These are phyloP conservation scores for Oryza nivara DNA, from an alignment of 176 grass and related monocot genomes.

Conservation along the genomic window DNA sequence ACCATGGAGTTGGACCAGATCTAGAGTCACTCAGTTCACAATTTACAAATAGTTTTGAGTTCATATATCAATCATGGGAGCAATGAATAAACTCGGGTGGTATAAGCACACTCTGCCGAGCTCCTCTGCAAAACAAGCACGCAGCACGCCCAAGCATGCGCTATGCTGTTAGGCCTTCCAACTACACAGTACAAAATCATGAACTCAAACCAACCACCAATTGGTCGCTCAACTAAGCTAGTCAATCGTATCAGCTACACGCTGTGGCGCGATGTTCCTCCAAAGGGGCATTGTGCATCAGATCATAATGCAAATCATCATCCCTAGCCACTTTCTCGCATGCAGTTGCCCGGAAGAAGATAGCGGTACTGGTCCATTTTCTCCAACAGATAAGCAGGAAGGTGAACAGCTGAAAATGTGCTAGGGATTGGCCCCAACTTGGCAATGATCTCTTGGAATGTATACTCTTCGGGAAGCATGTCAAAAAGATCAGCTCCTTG, in stretches of 20 bases:
- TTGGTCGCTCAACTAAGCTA: slow-evolving; percentile 50
- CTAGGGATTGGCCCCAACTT: slow-evolving; percentile 81
- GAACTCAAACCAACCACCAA: slow-evolving; percentile 37
- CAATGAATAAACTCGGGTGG: slow-evolving; percentile 54
- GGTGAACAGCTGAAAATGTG: slow-evolving; percentile 75
- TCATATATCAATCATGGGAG: slow-evolving; percentile 65
- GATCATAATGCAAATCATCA: slow-evolving; percentile 6
- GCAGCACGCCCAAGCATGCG: slow-evolving; percentile 40
- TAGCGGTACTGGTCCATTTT: slow-evolving; percentile 70
- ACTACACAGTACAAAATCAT: slow-evolving; percentile 47
- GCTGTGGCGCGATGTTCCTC: slow-evolving; percentile 32
- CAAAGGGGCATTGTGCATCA: background rate
- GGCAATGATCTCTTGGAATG: slow-evolving; percentile 89
- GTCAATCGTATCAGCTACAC: slow-evolving; percentile 46
- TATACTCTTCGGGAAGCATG: slow-evolving; percentile 93
- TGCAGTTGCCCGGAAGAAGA: slow-evolving; percentile 78
- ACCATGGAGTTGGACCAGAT: background rate
- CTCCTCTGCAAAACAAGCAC: slow-evolving; percentile 51
- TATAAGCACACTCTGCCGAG: slow-evolving; percentile 50
- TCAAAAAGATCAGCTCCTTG: slow-evolving; percentile 79
- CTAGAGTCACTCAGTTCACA: slow-evolving; percentile 33
- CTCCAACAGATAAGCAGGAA: slow-evolving; percentile 74
- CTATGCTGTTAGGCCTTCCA: slow-evolving; percentile 46
- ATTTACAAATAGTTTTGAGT: slow-evolving; percentile 56
- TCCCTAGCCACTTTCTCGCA: slow-evolving; percentile 70